phyloP scores from a whole-genome alignment of 164 flowering plant species.

The Malania oleifera region DNA sequence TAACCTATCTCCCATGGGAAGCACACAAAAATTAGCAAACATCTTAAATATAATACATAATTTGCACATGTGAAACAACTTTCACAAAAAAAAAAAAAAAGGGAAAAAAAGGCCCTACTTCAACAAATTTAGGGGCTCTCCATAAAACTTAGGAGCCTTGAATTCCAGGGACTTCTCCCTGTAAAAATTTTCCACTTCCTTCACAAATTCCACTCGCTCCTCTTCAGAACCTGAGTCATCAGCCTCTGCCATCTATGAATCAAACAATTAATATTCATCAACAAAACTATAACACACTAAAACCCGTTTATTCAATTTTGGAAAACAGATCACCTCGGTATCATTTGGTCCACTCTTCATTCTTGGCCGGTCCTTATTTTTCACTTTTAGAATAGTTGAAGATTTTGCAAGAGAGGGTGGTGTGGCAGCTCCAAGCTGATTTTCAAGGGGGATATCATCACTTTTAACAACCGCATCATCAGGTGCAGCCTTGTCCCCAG shows the following conservation, averaged over 20 bases:
- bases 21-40: slow-evolving; percentile 10
- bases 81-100: not conserved
- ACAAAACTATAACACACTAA: not conserved
- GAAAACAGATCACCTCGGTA: slow-evolving; percentile 13
- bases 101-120: too few relatives aligned
- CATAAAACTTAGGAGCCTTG: slow-evolving; percentile 56
- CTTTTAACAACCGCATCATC: slow-evolving; percentile 7
- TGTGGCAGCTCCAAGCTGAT: slow-evolving; percentile 16
- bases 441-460: slow-evolving; percentile 2
- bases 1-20: slow-evolving; percentile 28
- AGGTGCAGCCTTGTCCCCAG: slow-evolving; percentile 1
- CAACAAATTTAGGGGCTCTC: slow-evolving; percentile 45
- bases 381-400: slow-evolving; percentile 11
- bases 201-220: slow-evolving; percentile 39
- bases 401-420: slow-evolving; percentile 6
- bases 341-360: slow-evolving; percentile 20
- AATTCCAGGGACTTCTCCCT: slow-evolving; percentile 38
- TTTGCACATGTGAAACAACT: not conserved
- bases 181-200: slow-evolving; percentile 36
- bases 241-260: slow-evolving; percentile 28
- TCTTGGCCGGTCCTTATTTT: slow-evolving; percentile 14
- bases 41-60: slow-evolving; percentile 3
- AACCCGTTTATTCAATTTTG: not conserved
- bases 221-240: slow-evolving; percentile 40
- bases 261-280: not conserved